Conservation (phyloP, 106 monocot genomes). For the Ottelia alismoides region DNA sequence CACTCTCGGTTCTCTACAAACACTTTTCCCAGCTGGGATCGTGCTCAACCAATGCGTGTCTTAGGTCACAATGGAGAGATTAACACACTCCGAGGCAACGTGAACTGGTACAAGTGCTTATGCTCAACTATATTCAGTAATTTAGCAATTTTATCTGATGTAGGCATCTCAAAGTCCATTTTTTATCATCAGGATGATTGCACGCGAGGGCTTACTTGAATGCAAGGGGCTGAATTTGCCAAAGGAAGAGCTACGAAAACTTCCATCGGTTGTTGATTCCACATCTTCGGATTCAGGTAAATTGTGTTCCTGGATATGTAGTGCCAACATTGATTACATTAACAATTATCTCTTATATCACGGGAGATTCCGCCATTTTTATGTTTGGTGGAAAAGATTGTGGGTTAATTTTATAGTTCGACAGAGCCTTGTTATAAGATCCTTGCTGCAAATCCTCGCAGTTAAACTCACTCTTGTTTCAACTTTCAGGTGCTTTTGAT, state of each 20-base stretch:
- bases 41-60: slow-evolving; percentile 96
- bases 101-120: slow-evolving; percentile 72
- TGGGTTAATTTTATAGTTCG: too few relatives aligned
- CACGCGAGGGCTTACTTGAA: slow-evolving; percentile 78
- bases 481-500: slow-evolving; percentile 76
- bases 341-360: too few relatives aligned
- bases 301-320: too few relatives aligned
- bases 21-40: slow-evolving; percentile 97
- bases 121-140: neutral
- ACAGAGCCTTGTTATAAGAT: too few relatives aligned
- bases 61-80: slow-evolving; percentile 96
- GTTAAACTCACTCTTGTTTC: too few relatives aligned
- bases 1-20: slow-evolving; percentile 94
- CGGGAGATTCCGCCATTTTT: too few relatives aligned
- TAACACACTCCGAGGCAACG: slow-evolving; percentile 80
- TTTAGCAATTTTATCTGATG: too few relatives aligned
- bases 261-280: slow-evolving; percentile 83
- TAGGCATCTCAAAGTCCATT: neutral
- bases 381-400: too few relatives aligned
- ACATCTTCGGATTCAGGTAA: slow-evolving; percentile 89
- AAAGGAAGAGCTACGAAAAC: slow-evolving; percentile 57
- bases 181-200: slow-evolving; percentile 59
- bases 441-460: too few relatives aligned
- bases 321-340: too few relatives aligned
- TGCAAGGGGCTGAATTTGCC: slow-evolving; percentile 60